Percentiles rank a stretch among this genome's conserved stretches.
phyloP scores from a whole-genome alignment of 495 filamentous ascomycete genomes.

The Cudoniella acicularis region DNA sequence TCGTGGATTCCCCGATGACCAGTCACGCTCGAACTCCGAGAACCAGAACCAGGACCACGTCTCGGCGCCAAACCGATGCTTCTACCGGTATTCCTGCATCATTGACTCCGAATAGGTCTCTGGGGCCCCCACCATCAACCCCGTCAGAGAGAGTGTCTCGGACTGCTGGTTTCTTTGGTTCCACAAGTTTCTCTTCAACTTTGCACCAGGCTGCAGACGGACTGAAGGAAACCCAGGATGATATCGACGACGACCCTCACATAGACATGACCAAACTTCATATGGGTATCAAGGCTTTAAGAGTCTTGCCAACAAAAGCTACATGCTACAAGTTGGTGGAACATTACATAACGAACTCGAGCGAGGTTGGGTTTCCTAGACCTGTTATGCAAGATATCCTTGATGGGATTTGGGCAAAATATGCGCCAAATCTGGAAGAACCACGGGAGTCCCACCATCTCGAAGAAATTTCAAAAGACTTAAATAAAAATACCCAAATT shows the following conservation, averaged over 20 bases:
- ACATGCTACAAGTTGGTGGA: not conserved
- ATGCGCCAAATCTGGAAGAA: not conserved
- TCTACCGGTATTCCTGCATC: too few relatives aligned
- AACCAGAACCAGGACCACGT: not conserved
- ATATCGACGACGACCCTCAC: not conserved
- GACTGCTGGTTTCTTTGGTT: slow-evolving; percentile 22
- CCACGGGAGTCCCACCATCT: not conserved
- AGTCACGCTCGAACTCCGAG: not conserved
- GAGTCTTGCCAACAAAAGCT: not conserved
- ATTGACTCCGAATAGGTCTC: too few relatives aligned
- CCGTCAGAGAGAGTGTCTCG: too few relatives aligned
- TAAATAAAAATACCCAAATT: slow-evolving; percentile 64
- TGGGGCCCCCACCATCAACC: too few relatives aligned
- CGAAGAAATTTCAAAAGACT: slow-evolving; percentile 58
- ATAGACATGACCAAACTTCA: not conserved
- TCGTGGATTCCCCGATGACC: slow-evolving; percentile 15
- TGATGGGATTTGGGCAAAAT: slow-evolving; percentile 5
- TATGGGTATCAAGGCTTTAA: not conserved
- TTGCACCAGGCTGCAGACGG: not conserved
- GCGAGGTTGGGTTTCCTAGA: not conserved
- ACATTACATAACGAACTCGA: not conserved
- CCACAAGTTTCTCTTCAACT: slow-evolving; percentile 9
- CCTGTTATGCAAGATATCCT: not conserved
- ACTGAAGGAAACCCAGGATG: slow-evolving; percentile 29
- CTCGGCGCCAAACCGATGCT: not conserved